Evolutionary conservation across 1,284 basidiomycete species (phyloP).

Genomic region (Ustilago curta): DNA sequence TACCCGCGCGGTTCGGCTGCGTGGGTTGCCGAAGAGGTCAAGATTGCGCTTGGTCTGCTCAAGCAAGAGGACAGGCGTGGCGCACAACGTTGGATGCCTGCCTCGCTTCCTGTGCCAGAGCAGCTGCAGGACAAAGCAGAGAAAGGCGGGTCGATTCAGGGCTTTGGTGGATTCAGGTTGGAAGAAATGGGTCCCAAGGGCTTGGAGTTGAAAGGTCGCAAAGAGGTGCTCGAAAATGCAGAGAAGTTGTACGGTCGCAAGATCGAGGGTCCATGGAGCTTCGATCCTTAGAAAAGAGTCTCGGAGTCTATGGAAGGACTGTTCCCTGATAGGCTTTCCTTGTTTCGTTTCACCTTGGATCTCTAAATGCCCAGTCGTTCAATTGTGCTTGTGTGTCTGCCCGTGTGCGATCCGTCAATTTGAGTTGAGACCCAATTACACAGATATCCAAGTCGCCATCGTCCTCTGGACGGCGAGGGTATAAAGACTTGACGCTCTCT

Average conservation of each 20-base stretch:
- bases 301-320: neutral
- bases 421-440: neutral
- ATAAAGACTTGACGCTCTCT: neutral
- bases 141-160: slow-evolving; percentile 12
- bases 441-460: neutral
- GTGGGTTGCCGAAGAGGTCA: slow-evolving; percentile 26
- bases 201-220: slow-evolving; percentile 40
- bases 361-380: neutral
- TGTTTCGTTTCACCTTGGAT: neutral
- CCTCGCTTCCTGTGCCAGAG: slow-evolving; percentile 11
- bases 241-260: slow-evolving; percentile 33
- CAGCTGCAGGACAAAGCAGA: slow-evolving; percentile 4
- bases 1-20: slow-evolving; percentile 9
- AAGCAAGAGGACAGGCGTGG: slow-evolving; percentile 33
- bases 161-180: slow-evolving; percentile 39
- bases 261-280: slow-evolving; percentile 38
- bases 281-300: slow-evolving; percentile 9
- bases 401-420: too few species aligned
- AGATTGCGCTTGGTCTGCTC: slow-evolving; percentile 23
- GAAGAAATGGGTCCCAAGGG: slow-evolving; percentile 55
- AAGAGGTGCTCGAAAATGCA: slow-evolving; percentile 41
- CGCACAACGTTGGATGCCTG: slow-evolving; percentile 26
- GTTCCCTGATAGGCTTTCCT: too few species aligned
- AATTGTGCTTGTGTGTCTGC: too few species aligned
- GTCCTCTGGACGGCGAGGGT: neutral